phyloP scores from a whole-genome alignment of 225 moss, liverwort and hornwort genomes.

The Climacium dendroides region DNA sequence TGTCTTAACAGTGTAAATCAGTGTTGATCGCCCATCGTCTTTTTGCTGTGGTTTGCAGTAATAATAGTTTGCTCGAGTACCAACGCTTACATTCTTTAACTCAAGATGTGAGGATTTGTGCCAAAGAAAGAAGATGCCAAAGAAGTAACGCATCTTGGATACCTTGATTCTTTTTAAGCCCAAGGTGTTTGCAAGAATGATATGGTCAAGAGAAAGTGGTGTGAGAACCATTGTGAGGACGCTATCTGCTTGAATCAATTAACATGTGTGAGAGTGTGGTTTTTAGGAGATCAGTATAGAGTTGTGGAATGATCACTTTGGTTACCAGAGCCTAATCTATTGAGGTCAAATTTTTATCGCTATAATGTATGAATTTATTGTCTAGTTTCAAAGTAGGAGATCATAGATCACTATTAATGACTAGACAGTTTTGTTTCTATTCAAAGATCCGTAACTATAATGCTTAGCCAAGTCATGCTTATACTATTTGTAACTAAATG shows the following conservation, averaged over 20 bases:
- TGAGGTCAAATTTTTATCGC: too few relatives aligned
- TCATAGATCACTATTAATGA: too few relatives aligned
- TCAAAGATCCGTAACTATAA: background rate
- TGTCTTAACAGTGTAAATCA: background rate
- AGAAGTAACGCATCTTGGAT: background rate
- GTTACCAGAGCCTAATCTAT: background rate
- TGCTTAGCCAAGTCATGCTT: background rate
- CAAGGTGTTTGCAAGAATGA: background rate
- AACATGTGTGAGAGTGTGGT: background rate
- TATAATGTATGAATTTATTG: background rate
- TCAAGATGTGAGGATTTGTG: background rate
- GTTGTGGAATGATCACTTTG: background rate
- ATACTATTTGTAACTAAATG: background rate
- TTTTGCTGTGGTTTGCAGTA: background rate
- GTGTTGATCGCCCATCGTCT: background rate
- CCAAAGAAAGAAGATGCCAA: background rate
- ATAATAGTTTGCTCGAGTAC: background rate
- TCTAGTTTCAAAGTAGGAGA: background rate
- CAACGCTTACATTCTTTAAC: background rate
- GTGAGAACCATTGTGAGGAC: too few relatives aligned
- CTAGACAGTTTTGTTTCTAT: background rate
- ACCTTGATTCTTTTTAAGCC: background rate
- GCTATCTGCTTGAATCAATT: background rate
- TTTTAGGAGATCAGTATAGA: too few relatives aligned
- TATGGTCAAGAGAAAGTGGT: background rate